Base-by-base conservation (phyloP, 2,329 filamentous ascomycete species). In the Ophiognomonia clavigignenti-juglandacearum region DNA sequence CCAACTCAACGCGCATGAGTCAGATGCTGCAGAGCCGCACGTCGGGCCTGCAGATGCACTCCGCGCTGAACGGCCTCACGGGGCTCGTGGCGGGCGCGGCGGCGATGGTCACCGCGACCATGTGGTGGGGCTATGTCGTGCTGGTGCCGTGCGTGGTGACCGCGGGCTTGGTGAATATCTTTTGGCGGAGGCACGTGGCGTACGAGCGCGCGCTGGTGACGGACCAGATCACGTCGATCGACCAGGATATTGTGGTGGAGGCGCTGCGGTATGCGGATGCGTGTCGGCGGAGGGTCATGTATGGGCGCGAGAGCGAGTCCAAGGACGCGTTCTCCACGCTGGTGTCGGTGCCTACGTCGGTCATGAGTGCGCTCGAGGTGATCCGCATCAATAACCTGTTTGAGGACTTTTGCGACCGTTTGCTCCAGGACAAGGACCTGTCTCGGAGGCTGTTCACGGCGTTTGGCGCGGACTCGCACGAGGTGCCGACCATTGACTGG, bases 91-190 rank as follows among this genome's bases (percentile, higher is more conserved):
- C 73, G 4, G 73, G 73, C 6, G 69, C 66, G 1, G 74, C 66
- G 2, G 75, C 73, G 0, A 65, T 78, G 61, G 57, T 77, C 3
- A 77, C 74, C 0, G 69, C 74, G 0, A 71, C 69, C 3, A 35
- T 59, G 23, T 79, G 75, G 75, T 74, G 69, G 67, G 76, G 70
- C 2, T 80, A 80, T 40, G 61, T 76, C 0, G 63, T 78, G 0
- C 58, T 78, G 4, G 62, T 72, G 3, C 75, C 75, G 0, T 76
- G 75, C 51, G 72, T 78, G 8, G 47, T 72, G 3, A 61, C 66
- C 0, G 66, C 72, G 1, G 61, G 73, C 2, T 58, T 68, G 7
- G 71, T 70, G 55, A 78, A 78, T 42, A 59, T 66, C n/a, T 69
- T 72, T 58, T 78, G 72, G 71, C 60, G 74, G 2, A 57, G 57